Conservation (phyloP, 2,329 filamentous ascomycete genomes). For the Coniochaeta sp. region DNA sequence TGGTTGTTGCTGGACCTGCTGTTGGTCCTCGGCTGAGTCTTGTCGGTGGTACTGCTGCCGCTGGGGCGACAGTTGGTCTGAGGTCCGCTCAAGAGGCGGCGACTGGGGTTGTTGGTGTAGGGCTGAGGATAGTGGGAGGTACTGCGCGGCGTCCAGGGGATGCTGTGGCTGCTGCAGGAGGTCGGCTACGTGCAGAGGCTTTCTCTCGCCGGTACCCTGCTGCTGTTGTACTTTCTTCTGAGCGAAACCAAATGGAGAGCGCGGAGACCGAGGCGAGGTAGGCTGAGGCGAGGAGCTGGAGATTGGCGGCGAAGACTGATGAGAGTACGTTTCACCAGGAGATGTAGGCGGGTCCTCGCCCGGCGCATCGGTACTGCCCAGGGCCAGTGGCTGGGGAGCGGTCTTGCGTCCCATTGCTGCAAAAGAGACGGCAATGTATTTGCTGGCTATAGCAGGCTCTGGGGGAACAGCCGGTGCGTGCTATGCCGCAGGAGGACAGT, state of each 20-base stretch:
- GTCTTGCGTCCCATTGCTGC: slow-evolving; percentile 49
- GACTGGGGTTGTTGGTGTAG: slow-evolving; percentile 10
- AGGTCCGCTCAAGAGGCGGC: slow-evolving; percentile 7
- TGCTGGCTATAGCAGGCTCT: slow-evolving; percentile 19
- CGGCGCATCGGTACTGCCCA: slow-evolving; percentile 32
- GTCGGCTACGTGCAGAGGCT: slow-evolving; percentile 23
- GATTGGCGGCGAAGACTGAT: slow-evolving; percentile 26
- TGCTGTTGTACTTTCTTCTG: slow-evolving; percentile 23
- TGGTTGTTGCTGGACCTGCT: too few species aligned
- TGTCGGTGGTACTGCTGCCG: slow-evolving; percentile 14
- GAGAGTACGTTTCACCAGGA: slow-evolving; percentile 24
- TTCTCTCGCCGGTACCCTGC: slow-evolving; percentile 9
- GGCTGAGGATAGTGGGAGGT: slow-evolving; percentile 20
- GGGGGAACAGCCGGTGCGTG: slow-evolving; percentile 22
- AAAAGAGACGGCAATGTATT: slow-evolving; percentile 10
- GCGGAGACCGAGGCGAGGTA: slow-evolving; percentile 35
- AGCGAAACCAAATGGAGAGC: slow-evolving; percentile 37
- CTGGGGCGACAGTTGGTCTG: slow-evolving; percentile 10
- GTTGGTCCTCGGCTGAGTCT: slow-evolving; percentile 10
- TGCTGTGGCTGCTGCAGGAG: slow-evolving; percentile 18
- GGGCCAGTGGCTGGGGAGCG: slow-evolving; percentile 50
- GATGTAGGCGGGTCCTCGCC: slow-evolving; percentile 25
- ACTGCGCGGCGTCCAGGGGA: slow-evolving; percentile 15
- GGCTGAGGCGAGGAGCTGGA: slow-evolving; percentile 18
- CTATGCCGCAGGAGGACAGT: slow-evolving; percentile 24